Evolutionary conservation across 2,329 filamentous ascomycete genomes (phyloP).

Genomic region (Blastomyces parvus): DNA sequence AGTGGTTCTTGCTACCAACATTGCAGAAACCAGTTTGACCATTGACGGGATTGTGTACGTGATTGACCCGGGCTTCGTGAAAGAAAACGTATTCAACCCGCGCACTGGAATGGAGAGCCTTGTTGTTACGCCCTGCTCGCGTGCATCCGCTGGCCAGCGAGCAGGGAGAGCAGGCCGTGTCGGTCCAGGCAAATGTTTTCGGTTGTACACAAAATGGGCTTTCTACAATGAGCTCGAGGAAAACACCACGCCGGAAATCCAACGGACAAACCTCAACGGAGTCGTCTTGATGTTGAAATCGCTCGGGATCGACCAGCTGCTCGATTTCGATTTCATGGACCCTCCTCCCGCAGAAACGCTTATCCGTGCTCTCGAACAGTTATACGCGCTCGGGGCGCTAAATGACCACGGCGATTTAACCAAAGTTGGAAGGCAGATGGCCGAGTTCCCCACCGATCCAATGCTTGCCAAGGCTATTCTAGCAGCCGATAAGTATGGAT

Average conservation of each 20-base stretch:
- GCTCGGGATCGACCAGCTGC: constrained; percentile 80
- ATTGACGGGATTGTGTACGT: constrained; percentile 96
- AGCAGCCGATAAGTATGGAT: constrained; percentile 80
- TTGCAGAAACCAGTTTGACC: constrained; percentile 89
- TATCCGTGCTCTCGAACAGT: constrained; percentile 76
- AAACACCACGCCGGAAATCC: constrained; percentile 84
- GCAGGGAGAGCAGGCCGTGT: constrained; percentile 89
- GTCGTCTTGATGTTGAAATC: constrained; percentile 81
- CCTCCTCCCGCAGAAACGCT: constrained; percentile 82
- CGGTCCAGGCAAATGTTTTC: constrained; percentile 83
- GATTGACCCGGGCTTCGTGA: constrained; percentile 89
- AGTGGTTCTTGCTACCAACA: constrained; percentile 90
- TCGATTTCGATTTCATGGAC: constrained; percentile 96
- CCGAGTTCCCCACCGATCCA: constrained; percentile 85
- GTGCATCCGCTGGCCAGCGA: constrained; percentile 85
- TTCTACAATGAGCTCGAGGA: constrained; percentile 94
- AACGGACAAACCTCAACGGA: constrained; percentile 75
- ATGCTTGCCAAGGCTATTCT: constrained; percentile 86
- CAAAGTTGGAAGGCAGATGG: constrained; percentile 85
- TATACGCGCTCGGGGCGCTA: constrained; percentile 82
- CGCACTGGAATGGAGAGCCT: constrained; percentile 86
- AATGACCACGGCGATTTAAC: constrained; percentile 85
- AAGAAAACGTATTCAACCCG: constrained; percentile 89
- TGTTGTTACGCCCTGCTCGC: constrained; percentile 80
- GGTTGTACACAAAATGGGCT: constrained; percentile 85